Percentiles rank a stretch among this genome's conserved stretches.
phyloP scores from a whole-genome alignment of 2,329 filamentous ascomycete species.

The Dactylonectria macrodidyma region DNA sequence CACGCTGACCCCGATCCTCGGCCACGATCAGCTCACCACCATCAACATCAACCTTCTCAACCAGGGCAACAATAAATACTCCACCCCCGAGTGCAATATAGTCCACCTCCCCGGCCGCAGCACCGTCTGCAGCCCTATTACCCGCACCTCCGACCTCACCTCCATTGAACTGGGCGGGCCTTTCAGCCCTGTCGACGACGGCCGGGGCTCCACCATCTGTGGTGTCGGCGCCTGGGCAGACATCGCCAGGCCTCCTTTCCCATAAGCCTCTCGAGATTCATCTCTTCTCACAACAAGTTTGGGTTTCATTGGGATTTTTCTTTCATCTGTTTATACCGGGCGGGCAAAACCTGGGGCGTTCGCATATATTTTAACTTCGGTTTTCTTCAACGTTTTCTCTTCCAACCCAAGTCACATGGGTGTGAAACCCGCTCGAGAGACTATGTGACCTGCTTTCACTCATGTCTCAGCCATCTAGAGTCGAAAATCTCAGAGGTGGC shows the following conservation, averaged over 20 bases:
- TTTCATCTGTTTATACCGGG: background rate
- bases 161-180: conserved; percentile 30
- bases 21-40: conserved; percentile 7
- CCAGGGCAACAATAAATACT: background rate
- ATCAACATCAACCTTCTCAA: conserved; percentile 15
- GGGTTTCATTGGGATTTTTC: background rate
- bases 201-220: conserved; percentile 31
- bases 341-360: background rate
- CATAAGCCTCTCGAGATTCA: background rate
- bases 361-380: background rate
- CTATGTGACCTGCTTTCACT: background rate
- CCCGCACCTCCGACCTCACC: conserved; percentile 32
- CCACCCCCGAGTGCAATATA: conserved; percentile 12
- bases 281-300: background rate
- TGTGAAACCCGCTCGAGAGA: background rate
- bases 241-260: conserved; percentile 26
- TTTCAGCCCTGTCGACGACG: conserved; percentile 21
- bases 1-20: background rate
- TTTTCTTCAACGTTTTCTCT: background rate
- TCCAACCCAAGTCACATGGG: no score
- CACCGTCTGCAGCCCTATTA: conserved; percentile 27
- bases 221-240: conserved; percentile 45
- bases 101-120: conserved; percentile 15
- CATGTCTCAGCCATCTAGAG: conserved; percentile 1
- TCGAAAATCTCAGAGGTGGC: background rate